phyloP scores from a whole-genome alignment of 2,329 filamentous ascomycete genomes.

The Fusarium fujikuroi region DNA sequence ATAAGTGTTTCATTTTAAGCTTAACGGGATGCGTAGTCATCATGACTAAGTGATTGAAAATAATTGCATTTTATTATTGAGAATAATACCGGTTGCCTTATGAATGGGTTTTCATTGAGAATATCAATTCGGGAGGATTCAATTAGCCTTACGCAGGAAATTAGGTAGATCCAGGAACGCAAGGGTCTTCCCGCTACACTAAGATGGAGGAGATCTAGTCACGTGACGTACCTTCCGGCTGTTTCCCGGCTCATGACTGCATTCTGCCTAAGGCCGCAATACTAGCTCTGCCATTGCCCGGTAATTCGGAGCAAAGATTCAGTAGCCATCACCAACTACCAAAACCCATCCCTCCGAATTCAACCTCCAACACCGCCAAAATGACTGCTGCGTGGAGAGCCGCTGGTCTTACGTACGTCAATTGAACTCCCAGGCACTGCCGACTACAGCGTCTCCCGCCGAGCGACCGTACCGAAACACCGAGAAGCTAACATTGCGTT shows the following conservation, averaged over 20 bases:
- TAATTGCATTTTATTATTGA: neutral
- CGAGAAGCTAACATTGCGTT: slow-evolving; percentile 50
- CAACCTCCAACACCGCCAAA: slow-evolving; percentile 63
- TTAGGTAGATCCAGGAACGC: slow-evolving; percentile 6
- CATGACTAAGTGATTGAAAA: slow-evolving; percentile 4
- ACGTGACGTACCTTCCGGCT: slow-evolving; percentile 24
- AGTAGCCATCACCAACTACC: slow-evolving; percentile 50
- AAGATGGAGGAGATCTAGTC: neutral
- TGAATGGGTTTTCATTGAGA: neutral
- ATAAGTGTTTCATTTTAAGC: slow-evolving; percentile 12
- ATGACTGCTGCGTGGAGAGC: slow-evolving; percentile 99
- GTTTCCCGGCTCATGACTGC: slow-evolving; percentile 20
- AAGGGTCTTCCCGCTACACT: neutral
- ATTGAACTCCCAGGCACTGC: slow-evolving; percentile 41
- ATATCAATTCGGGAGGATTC: neutral
- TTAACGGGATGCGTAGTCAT: slow-evolving; percentile 1
- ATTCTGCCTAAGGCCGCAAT: slow-evolving; percentile 48
- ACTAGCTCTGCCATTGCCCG: slow-evolving; percentile 41
- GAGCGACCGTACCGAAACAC: slow-evolving; percentile 32
- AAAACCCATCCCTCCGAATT: slow-evolving; percentile 44
- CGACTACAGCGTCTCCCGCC: slow-evolving; percentile 2
- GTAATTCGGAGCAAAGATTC: slow-evolving; percentile 52
- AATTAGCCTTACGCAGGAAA: neutral
- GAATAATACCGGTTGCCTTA: neutral
- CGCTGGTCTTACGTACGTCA: slow-evolving; percentile 90